Conservation (phyloP, 2,329 filamentous ascomycete genomes). For the Venturia oleaginea region DNA sequence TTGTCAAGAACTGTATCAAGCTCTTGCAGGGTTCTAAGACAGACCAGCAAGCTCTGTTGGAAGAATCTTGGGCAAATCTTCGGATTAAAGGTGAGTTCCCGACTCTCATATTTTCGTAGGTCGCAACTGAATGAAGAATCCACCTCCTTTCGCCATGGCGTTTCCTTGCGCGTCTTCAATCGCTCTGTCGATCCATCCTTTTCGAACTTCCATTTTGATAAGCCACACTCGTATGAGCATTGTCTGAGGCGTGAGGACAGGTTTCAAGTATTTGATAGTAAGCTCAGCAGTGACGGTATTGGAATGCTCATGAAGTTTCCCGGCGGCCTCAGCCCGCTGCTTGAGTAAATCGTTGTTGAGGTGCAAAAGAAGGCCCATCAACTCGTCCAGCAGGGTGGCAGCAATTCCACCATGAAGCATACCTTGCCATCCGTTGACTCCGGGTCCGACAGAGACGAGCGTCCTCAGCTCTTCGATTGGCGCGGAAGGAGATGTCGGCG, state of each 20-base stretch:
- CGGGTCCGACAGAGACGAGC: slow-evolving; percentile 38
- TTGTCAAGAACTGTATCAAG: too few relatives aligned
- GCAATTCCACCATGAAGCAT: slow-evolving; percentile 51
- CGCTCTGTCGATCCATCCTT: slow-evolving; percentile 1
- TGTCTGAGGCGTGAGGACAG: slow-evolving; percentile 5
- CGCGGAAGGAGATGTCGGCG: not conserved
- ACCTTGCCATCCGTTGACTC: slow-evolving; percentile 45
- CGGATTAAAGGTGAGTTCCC: too few relatives aligned
- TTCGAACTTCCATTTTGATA: slow-evolving; percentile 5
- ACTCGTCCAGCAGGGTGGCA: slow-evolving; percentile 50
- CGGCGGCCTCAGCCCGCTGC: slow-evolving; percentile 14
- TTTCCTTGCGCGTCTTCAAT: not conserved
- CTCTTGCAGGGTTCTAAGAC: too few relatives aligned
- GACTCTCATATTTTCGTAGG: not conserved
- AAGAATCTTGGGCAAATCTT: too few relatives aligned
- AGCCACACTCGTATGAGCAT: not conserved
- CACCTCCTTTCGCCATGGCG: not conserved
- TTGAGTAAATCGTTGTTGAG: slow-evolving; percentile 9
- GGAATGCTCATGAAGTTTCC: not conserved
- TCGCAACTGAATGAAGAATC: not conserved
- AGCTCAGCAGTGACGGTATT: slow-evolving; percentile 3
- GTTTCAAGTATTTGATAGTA: slow-evolving; percentile 2
- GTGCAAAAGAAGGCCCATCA: slow-evolving; percentile 35
- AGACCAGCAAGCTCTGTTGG: too few relatives aligned
- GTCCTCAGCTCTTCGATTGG: slow-evolving; percentile 16